A percentile compares a stretch with the other conserved stretches of the same genome.
Conservation (phyloP, 768 basidiomycete genomes). For the Rhodocollybia butyracea region DNA sequence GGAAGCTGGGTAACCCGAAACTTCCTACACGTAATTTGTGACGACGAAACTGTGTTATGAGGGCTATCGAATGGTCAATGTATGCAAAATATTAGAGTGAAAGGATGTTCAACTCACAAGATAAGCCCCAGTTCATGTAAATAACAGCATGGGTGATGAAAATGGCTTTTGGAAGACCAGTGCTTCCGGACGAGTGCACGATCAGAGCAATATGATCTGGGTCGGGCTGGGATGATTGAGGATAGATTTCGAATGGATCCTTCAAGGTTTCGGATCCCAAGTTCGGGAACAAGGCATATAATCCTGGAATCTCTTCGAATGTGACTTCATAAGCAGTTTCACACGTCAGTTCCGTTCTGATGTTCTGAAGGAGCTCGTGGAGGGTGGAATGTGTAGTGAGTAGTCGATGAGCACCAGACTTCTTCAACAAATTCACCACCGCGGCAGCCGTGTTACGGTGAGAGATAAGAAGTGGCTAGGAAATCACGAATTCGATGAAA, state of each 20-base stretch:
- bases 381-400: conserved; percentile 23
- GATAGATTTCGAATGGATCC: not conserved
- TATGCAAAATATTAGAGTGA: not conserved
- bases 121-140: conserved; percentile 19
- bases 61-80: not conserved
- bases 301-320: conserved; percentile 2
- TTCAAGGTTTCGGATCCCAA: conserved; percentile 18
- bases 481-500: not conserved
- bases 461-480: conserved; percentile 38
- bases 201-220: conserved; percentile 20
- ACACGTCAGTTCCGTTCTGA: not conserved
- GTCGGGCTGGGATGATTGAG: not conserved
- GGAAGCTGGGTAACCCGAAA: conserved; percentile 31
- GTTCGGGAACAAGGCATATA: conserved; percentile 19
- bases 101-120: conserved; percentile 19
- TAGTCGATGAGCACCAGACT: conserved; percentile 35
- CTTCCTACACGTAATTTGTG: conserved; percentile 13
- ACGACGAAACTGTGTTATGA: conserved; percentile 8
- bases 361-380: not conserved
- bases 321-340: not conserved
- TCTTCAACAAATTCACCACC: conserved; percentile 30
- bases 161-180: conserved; percentile 36
- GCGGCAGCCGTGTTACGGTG: conserved; percentile 34
- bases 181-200: conserved; percentile 39
- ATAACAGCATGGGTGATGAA: conserved; percentile 18